Conservation (phyloP, 805 yeast species). For the Ascoidea tarda region DNA sequence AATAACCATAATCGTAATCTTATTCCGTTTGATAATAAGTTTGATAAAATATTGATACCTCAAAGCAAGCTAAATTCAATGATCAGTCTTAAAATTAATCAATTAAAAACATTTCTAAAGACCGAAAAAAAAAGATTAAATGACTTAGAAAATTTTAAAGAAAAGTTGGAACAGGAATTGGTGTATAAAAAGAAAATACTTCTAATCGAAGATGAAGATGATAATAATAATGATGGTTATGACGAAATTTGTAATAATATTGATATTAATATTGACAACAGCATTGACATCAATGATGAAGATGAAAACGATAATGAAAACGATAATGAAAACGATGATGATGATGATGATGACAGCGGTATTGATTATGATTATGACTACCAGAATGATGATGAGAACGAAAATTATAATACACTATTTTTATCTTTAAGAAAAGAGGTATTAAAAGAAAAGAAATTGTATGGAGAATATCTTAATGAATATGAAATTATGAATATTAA, state of each 20-base stretch:
- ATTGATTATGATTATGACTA: too few relatives aligned
- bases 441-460: conserved; percentile 1
- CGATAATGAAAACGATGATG: neutral
- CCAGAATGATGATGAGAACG: neutral
- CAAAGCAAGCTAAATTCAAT: neutral
- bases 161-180: neutral
- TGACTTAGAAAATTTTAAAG: neutral
- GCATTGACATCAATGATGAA: conserved; percentile 3
- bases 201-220: neutral
- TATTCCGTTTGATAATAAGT: neutral
- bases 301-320: conserved; percentile 1
- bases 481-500: conserved; percentile 1
- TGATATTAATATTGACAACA: neutral
- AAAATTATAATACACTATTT: conserved; percentile 3
- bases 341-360: neutral
- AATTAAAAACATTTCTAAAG: neutral
- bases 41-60: neutral
- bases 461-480: conserved; percentile 2
- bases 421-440: conserved; percentile 1
- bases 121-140: neutral
- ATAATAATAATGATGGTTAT: neutral
- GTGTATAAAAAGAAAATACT: neutral
- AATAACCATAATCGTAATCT: neutral
- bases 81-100: too few relatives aligned
- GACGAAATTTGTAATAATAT: neutral